phyloP scores from a whole-genome alignment of 2,329 filamentous ascomycete species.

The Pseudocercospora macadamiae region DNA sequence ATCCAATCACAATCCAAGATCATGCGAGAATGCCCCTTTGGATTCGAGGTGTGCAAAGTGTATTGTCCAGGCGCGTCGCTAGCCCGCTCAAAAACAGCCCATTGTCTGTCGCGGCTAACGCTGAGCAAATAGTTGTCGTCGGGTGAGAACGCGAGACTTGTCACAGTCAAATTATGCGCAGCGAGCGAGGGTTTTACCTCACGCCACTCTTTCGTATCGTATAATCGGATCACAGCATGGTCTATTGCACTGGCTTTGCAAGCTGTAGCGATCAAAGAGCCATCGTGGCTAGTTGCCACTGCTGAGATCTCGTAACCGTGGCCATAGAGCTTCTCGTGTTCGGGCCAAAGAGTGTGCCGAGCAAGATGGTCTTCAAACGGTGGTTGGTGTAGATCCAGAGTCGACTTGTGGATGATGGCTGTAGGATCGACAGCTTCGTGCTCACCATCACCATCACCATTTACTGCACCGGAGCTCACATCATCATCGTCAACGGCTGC shows the following conservation, averaged over 20 bases:
- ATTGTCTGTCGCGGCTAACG: slow-evolving; percentile 88
- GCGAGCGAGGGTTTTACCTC: slow-evolving; percentile 80
- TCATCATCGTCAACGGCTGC: slow-evolving; percentile 50
- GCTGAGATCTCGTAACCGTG: slow-evolving; percentile 97
- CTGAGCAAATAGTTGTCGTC: slow-evolving; percentile 79
- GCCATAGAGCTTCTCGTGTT: slow-evolving; percentile 94
- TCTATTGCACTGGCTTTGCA: slow-evolving; percentile 91
- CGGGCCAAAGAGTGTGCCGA: slow-evolving; percentile 91
- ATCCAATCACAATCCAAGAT: slow-evolving; percentile 88
- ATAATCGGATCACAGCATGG: slow-evolving; percentile 90
- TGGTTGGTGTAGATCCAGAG: slow-evolving; percentile 70
- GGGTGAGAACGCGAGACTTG: slow-evolving; percentile 75
- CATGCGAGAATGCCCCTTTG: slow-evolving; percentile 90
- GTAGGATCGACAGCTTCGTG: slow-evolving; percentile 60
- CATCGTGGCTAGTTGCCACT: slow-evolving; percentile 75
- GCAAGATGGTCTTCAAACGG: slow-evolving; percentile 89
- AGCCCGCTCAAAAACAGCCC: slow-evolving; percentile 74
- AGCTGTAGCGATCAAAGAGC: slow-evolving; percentile 79
- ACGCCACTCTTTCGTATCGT: slow-evolving; percentile 84
- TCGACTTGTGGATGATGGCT: slow-evolving; percentile 60
- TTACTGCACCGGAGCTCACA: slow-evolving; percentile 24
- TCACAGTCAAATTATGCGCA: slow-evolving; percentile 86
- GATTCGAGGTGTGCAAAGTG: slow-evolving; percentile 64
- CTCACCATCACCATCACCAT: slow-evolving; percentile 54
- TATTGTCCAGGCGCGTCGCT: slow-evolving; percentile 52